Conservation (phyloP, 208 protist species). For the Trypanosoma avium region DNA sequence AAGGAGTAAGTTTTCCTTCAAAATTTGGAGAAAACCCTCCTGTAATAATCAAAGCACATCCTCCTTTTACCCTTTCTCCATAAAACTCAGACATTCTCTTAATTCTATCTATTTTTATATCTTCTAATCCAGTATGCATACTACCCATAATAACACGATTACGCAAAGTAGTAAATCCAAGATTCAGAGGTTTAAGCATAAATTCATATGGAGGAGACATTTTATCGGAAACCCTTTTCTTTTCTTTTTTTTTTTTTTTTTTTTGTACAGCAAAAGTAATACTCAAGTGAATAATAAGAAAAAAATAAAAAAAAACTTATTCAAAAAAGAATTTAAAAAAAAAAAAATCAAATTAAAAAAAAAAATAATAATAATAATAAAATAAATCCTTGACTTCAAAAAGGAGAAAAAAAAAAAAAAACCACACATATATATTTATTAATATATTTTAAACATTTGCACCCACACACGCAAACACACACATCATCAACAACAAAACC, state of each 20-base stretch:
- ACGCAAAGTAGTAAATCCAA: conserved; percentile 73
- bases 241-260: conserved; percentile 2
- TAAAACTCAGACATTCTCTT: conserved; percentile 53
- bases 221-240: neutral
- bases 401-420: too few relatives aligned
- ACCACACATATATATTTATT: too few relatives aligned
- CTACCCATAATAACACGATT: conserved; percentile 90
- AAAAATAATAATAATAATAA: too few relatives aligned
- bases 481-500: too few relatives aligned
- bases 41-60: conserved; percentile 73
- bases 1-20: conserved; percentile 47
- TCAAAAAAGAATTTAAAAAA: too few relatives aligned
- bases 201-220: conserved; percentile 23
- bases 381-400: too few relatives aligned
- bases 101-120: conserved; percentile 11
- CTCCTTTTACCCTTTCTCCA: conserved; percentile 55
- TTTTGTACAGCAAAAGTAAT: too few relatives aligned
- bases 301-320: too few relatives aligned
- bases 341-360: too few relatives aligned
- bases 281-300: too few relatives aligned
- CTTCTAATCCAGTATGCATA: conserved; percentile 84
- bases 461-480: too few relatives aligned
- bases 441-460: too few relatives aligned
- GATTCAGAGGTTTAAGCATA: conserved; percentile 60
- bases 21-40: conserved; percentile 74